Conservation (phyloP, 495 filamentous ascomycete species). For the Aspergillus hancockii region DNA sequence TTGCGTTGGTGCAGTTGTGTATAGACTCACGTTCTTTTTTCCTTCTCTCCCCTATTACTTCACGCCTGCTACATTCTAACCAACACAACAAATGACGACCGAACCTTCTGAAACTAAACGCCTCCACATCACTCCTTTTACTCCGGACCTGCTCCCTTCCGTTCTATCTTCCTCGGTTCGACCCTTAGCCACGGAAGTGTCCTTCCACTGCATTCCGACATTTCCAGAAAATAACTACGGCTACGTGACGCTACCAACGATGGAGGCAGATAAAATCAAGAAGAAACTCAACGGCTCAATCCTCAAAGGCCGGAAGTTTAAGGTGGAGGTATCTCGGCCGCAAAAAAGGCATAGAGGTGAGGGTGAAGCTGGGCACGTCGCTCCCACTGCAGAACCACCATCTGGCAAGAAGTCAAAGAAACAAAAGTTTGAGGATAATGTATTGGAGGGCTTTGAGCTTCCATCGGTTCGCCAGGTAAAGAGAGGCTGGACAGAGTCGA, state of each 20-base stretch:
- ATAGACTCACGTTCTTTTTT: not conserved
- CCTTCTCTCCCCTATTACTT: not conserved
- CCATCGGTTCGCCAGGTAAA: conserved; percentile 76
- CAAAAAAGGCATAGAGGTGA: conserved; percentile 48
- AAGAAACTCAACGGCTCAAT: conserved; percentile 91
- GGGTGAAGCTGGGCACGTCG: conserved; percentile 33
- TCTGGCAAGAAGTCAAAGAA: conserved; percentile 55
- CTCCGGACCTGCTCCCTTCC: conserved; percentile 63
- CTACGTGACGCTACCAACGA: conserved; percentile 75
- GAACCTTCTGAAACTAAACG: conserved; percentile 48
- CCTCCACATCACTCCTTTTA: conserved; percentile 86
- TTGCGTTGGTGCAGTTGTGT: not conserved
- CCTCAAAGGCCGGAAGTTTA: conserved; percentile 81
- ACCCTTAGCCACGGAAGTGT: conserved; percentile 71
- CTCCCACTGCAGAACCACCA: conserved; percentile 19
- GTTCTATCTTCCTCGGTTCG: conserved; percentile 69
- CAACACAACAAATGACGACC: conserved; percentile 26
- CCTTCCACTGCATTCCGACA: conserved; percentile 78
- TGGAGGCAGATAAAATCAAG: conserved; percentile 83
- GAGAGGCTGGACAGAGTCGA: conserved; percentile 82
- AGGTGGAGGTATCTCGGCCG: conserved; percentile 75
- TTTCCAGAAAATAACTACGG: conserved; percentile 91
- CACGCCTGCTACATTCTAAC: not conserved
- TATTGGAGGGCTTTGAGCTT: conserved; percentile 70
- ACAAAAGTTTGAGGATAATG: conserved; percentile 60